Evolutionary conservation across 2,329 filamentous ascomycete genomes (phyloP).

Genomic region (Ascomycota sp.): DNA sequence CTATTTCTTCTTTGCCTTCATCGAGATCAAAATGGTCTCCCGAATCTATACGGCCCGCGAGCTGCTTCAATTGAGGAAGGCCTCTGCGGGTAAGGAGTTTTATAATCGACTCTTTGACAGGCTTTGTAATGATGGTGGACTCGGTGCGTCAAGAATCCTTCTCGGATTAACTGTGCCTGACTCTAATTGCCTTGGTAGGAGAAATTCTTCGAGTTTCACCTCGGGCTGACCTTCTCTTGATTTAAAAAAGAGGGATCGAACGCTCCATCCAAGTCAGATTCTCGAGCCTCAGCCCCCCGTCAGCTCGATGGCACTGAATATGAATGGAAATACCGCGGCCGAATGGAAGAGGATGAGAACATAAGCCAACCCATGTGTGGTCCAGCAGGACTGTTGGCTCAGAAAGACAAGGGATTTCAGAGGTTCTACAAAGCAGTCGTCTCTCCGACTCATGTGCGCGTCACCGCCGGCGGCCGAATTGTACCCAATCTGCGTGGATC

Average conservation of each 20-base stretch:
- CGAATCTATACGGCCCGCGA: conserved; percentile 22
- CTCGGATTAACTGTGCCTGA: background rate
- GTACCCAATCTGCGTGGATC: conserved; percentile 40
- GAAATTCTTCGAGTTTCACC: conserved; percentile 13
- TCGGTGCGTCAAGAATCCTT: conserved; percentile 14
- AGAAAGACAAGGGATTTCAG: conserved; percentile 45
- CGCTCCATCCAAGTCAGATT: conserved; percentile 1
- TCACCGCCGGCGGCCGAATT: conserved; percentile 46
- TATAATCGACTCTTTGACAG: conserved; percentile 10
- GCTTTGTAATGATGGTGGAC: conserved; percentile 17
- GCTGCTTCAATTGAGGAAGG: conserved; percentile 17
- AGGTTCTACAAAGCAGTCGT: conserved; percentile 48
- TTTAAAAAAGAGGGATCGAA: conserved; percentile 11
- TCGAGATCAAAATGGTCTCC: conserved; percentile 19
- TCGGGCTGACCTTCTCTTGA: conserved; percentile 9
- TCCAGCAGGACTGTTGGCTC: conserved; percentile 28
- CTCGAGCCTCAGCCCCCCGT: conserved; percentile 5
- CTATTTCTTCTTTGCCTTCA: conserved; percentile 20
- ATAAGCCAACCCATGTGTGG: conserved; percentile 29
- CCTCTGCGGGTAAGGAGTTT: conserved; percentile 8
- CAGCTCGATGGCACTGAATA: conserved; percentile 20
- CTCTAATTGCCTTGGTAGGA: conserved; percentile 4
- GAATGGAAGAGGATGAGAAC: conserved; percentile 21
- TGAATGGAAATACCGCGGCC: conserved; percentile 24
- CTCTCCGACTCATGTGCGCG: conserved; percentile 44